Evolutionary conservation across 345 rosid genomes (phyloP).

Genomic region (Odontarrhena argentea): DNA sequence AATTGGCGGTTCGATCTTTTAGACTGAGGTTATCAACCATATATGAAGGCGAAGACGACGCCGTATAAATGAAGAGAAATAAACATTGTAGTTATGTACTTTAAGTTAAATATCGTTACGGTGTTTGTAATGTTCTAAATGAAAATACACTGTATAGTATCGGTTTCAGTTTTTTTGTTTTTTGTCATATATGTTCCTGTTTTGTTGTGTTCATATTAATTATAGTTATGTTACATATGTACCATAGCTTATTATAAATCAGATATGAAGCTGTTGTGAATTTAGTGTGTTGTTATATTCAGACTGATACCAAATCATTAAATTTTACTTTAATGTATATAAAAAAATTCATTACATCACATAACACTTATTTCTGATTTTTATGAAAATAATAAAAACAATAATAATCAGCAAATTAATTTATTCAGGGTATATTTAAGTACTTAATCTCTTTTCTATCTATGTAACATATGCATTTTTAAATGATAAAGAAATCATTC

Average conservation of each 20-base stretch:
- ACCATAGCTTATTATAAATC: not conserved
- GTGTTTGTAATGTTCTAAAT: slow-evolving; percentile 19
- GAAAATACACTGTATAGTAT: slow-evolving; percentile 15
- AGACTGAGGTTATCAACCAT: slow-evolving; percentile 66
- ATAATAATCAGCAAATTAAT: no score
- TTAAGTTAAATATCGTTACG: not conserved
- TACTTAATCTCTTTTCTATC: not conserved
- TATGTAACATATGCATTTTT: not conserved
- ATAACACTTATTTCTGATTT: no score
- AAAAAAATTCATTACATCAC: no score
- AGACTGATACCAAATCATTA: no score
- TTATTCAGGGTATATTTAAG: no score
- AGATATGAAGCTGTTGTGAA: not conserved
- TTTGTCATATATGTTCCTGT: slow-evolving; percentile 9
- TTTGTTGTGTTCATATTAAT: not conserved
- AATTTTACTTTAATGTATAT: no score
- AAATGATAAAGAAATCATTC: not conserved
- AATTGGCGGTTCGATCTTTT: slow-evolving; percentile 74
- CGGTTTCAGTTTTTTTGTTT: not conserved
- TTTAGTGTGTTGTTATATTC: no score
- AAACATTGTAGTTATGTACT: no score
- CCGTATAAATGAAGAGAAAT: slow-evolving; percentile 30
- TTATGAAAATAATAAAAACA: no score
- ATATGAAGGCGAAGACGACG: slow-evolving; percentile 68
- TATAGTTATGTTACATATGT: not conserved